phyloP scores from a whole-genome alignment of 1,284 basidiomycete genomes.

The Malassezia sp. region DNA sequence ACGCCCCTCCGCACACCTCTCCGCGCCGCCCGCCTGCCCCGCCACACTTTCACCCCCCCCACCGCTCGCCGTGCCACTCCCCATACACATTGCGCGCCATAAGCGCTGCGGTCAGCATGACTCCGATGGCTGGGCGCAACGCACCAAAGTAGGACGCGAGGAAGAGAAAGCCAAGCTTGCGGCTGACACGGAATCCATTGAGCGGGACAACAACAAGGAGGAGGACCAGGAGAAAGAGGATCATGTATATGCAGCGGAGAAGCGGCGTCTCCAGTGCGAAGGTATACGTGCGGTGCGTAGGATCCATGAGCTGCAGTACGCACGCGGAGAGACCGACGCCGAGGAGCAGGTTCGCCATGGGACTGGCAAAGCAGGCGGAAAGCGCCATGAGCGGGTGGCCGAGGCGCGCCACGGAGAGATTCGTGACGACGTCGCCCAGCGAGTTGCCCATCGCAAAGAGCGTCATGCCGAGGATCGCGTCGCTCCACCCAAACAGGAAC shows the following conservation, averaged over 20 bases:
- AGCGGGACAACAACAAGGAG: conserved; percentile 70
- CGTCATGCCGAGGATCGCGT: conserved; percentile 89
- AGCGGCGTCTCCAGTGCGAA: conserved; percentile 7
- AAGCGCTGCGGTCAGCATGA: neutral
- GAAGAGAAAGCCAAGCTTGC: conserved; percentile 65
- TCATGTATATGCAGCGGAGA: conserved; percentile 17
- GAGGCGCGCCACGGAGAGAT: conserved; percentile 59
- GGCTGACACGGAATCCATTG: conserved; percentile 65
- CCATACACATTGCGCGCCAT: conserved; percentile 7
- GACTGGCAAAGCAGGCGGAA: conserved; percentile 83
- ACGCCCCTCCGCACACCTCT: too few species aligned
- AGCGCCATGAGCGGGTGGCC: conserved; percentile 51
- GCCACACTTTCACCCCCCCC: too few species aligned
- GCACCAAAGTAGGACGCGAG: conserved; percentile 56
- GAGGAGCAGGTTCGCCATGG: conserved; percentile 92
- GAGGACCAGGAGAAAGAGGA: conserved; percentile 59
- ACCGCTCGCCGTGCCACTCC: neutral
- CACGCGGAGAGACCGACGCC: conserved; percentile 67
- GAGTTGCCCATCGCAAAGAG: conserved; percentile 94
- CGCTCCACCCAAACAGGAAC: conserved; percentile 83
- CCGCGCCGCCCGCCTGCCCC: too few species aligned
- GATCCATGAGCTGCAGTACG: conserved; percentile 15
- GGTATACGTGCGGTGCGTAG: conserved; percentile 1
- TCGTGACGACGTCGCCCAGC: conserved; percentile 88
- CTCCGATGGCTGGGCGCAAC: neutral